Percentiles rank a stretch among this genome's conserved stretches.
Evolutionary conservation across 2,329 filamentous ascomycete species (phyloP).

Genomic region (Venturia nashicola): DNA sequence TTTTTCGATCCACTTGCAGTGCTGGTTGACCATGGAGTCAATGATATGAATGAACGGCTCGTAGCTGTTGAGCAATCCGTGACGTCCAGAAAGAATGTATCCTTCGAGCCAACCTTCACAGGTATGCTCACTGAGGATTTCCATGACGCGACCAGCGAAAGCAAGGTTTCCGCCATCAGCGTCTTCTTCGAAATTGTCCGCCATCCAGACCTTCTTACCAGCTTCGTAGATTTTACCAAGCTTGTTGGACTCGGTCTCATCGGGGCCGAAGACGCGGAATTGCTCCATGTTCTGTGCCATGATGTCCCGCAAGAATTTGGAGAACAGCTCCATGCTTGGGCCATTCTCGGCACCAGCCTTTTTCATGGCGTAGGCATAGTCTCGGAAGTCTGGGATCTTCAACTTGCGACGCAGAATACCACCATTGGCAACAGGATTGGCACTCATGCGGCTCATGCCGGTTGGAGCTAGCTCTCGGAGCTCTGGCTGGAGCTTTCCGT

Average conservation of each 20-base stretch:
- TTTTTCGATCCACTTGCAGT: slow-evolving; percentile 79
- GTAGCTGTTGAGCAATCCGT: slow-evolving; percentile 69
- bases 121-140: slow-evolving; percentile 74
- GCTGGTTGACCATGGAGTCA: slow-evolving; percentile 76
- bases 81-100: slow-evolving; percentile 61
- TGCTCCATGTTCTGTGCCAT: slow-evolving; percentile 50
- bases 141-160: slow-evolving; percentile 61
- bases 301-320: slow-evolving; percentile 54
- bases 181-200: slow-evolving; percentile 67
- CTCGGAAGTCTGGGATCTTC: slow-evolving; percentile 55
- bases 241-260: slow-evolving; percentile 76
- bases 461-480: slow-evolving; percentile 52
- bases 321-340: slow-evolving; percentile 55
- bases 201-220: slow-evolving; percentile 71
- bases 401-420: slow-evolving; percentile 56
- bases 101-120: slow-evolving; percentile 72
- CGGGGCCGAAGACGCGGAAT: slow-evolving; percentile 68
- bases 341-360: slow-evolving; percentile 44
- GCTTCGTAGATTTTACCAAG: slow-evolving; percentile 58
- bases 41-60: slow-evolving; percentile 76
- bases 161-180: slow-evolving; percentile 61
- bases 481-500: slow-evolving; percentile 50
- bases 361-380: slow-evolving; percentile 47
- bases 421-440: slow-evolving; percentile 64
- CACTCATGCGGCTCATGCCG: slow-evolving; percentile 60